Base-by-base conservation (phyloP, 345 rosid genomes). In the Populus pruinosa region DNA sequence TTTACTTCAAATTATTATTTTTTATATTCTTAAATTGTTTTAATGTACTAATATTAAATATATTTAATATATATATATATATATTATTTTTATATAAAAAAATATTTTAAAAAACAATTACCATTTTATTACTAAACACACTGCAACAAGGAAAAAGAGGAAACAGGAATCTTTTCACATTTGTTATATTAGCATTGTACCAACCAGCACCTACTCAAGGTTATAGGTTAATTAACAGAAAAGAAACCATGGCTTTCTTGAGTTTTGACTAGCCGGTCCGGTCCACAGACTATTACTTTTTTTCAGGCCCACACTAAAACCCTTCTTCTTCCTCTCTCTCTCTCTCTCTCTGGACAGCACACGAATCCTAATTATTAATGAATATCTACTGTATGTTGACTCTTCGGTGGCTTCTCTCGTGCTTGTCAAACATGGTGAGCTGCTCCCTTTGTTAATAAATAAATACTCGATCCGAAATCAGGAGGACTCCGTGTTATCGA, bases 341-440 rank as follows among this genome's bases (percentile, higher is more conserved):
- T 27, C 29, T 50, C 2, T 6, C 8, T 17, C 8, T 50, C 2
- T 5, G 8, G 59, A 53, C 8, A 53, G 59, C 59, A 53, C 7
- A 18, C 23, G 21, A 29, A 49, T 41, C 14, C 68, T 64, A 74
- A 81, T 83, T 81, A 87, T 86, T 77, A 44, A 44, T 56, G 38
- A 44, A 70, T 50, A 35, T 43, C 77, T 72, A 61, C 49, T 65
- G 33, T 59, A 25, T 29, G 71, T 83, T 87, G 85, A 86, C 83
- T 64, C 67, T 69, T 67, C 74, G 35, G 50, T 82, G 68, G 17
- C 21, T 35, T 23, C 47, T 65, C 39, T 82, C 78, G 85, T 89
- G 56, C 39, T 82, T 78, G 85, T 89, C 89, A 88, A 86, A 74
- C 14, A 71, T 65, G 36, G 80, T 17, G 75, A 59, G 71, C 76